Conservation (phyloP, 176 grass and related monocot species). For the Bolboschoenus planiculmis region DNA sequence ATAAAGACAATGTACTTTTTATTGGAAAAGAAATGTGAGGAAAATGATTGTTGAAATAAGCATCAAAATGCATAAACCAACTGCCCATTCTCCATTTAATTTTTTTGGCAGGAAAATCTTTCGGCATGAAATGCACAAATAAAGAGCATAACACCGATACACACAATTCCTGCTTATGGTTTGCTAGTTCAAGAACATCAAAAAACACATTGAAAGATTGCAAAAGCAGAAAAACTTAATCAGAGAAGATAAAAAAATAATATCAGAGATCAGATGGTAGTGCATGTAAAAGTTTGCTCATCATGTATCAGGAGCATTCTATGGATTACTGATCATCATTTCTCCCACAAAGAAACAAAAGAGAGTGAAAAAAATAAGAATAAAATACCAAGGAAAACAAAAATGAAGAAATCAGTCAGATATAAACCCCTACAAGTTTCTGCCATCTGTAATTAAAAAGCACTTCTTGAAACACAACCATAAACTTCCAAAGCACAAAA, state of each 20-base stretch:
- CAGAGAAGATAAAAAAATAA: neutral
- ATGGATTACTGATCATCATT: constrained; percentile 7
- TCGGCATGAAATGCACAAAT: constrained; percentile 37
- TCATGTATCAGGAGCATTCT: neutral
- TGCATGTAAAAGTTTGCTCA: neutral
- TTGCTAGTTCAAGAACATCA: neutral
- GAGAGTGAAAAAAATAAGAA: neutral
- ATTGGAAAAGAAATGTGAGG: constrained; percentile 30
- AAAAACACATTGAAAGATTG: neutral
- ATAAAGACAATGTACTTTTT: no score
- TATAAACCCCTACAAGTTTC: no score
- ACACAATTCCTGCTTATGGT: constrained; percentile 49
- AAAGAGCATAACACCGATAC: constrained; percentile 40
- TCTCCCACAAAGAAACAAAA: neutral
- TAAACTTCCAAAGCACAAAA: no score
- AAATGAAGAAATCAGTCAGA: no score
- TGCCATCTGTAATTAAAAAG: no score
- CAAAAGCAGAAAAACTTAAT: neutral
- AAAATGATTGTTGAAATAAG: constrained; percentile 76
- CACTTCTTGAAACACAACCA: no score
- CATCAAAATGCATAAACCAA: constrained; percentile 37
- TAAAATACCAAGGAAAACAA: neutral
- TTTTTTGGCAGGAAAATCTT: constrained; percentile 65
- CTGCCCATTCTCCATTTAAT: constrained; percentile 50
- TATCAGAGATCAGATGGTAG: neutral